phyloP scores from a whole-genome alignment of 2,329 filamentous ascomycete species.

The Dactylellina sp. region DNA sequence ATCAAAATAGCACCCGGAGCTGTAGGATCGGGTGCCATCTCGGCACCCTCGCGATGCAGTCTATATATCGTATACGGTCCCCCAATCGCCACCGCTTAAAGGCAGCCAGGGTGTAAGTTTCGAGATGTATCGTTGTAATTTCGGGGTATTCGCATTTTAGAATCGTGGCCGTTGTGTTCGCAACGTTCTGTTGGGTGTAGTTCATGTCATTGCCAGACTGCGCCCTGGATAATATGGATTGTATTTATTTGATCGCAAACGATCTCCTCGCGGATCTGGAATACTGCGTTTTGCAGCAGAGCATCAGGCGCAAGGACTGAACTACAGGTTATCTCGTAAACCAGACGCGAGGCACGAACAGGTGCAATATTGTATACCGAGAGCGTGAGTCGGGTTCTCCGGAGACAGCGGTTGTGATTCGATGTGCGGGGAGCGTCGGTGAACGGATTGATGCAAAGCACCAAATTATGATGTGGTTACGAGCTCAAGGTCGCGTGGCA shows the following conservation, averaged over 20 bases:
- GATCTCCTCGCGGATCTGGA: no score
- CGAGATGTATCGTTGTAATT: background rate
- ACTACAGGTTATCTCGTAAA: no score
- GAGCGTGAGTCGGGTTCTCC: no score
- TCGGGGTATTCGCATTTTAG: slow-evolving; percentile 30
- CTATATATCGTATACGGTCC: background rate
- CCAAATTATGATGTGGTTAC: background rate
- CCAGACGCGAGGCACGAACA: no score
- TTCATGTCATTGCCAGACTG: background rate
- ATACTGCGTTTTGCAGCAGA: no score
- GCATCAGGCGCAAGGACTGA: no score
- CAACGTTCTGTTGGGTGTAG: background rate
- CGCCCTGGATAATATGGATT: no score
- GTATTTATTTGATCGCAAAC: no score
- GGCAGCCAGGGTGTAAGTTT: background rate
- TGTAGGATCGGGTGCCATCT: slow-evolving; percentile 30
- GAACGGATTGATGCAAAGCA: background rate
- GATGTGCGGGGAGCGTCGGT: background rate
- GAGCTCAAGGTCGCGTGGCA: background rate
- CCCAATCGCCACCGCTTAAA: no score
- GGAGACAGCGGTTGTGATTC: no score
- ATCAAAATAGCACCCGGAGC: slow-evolving; percentile 3
- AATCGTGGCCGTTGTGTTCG: background rate
- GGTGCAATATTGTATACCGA: no score
- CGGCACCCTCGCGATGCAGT: slow-evolving; percentile 11